Evolutionary conservation across 495 filamentous ascomycete genomes (phyloP).

Genomic region (Penicillium simplicissimum): DNA sequence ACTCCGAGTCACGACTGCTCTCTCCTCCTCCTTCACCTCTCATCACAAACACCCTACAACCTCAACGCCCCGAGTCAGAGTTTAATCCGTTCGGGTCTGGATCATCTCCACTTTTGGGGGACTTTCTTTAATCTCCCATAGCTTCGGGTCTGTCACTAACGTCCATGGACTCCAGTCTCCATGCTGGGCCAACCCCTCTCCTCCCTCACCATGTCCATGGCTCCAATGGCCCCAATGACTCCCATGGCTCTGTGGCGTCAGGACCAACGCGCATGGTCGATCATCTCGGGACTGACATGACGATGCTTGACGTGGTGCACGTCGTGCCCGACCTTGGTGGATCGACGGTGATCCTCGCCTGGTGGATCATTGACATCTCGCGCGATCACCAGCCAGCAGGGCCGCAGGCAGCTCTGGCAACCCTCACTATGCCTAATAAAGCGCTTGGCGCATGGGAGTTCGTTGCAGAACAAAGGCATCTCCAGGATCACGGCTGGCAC

Average conservation of each 20-base stretch:
- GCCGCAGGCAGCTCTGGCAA: background rate
- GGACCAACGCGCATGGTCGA: constrained; percentile 23
- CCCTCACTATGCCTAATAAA: constrained; percentile 19
- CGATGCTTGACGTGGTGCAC: constrained; percentile 26
- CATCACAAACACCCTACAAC: background rate
- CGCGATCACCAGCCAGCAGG: constrained; percentile 6
- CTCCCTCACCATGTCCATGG: background rate
- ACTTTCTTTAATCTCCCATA: constrained; percentile 16
- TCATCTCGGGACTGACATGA: constrained; percentile 26
- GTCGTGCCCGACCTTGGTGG: constrained; percentile 16
- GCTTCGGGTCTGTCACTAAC: constrained; percentile 17
- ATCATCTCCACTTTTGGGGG: constrained; percentile 2
- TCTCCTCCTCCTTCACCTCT: background rate
- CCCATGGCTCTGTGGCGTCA: constrained; percentile 10
- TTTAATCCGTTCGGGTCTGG: constrained; percentile 11
- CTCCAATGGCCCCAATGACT: background rate
- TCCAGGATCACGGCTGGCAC: background rate
- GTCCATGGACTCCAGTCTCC: no score
- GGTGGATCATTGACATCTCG: constrained; percentile 25
- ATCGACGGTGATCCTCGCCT: constrained; percentile 21
- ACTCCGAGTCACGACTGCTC: background rate
- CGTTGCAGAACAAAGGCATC: background rate
- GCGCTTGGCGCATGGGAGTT: constrained; percentile 25
- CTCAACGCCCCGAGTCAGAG: constrained; percentile 1
- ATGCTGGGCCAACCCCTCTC: constrained; percentile 1